Evolutionary conservation across 805 yeast genomes (phyloP), one percentile per base, ranked within the genome.

Genomic region (Yueomyces sp.): DNA sequence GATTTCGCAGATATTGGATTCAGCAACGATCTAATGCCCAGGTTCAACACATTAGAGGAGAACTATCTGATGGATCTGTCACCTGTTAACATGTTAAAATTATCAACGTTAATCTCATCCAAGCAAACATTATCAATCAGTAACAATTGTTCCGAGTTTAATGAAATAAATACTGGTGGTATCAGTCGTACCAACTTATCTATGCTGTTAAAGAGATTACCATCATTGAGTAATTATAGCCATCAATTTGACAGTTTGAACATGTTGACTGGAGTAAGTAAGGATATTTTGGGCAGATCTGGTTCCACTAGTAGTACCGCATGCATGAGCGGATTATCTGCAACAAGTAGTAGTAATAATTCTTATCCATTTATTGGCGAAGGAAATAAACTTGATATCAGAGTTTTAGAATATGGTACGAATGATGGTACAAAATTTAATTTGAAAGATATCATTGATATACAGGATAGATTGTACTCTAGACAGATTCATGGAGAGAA

Each of bases 71-170:
- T 53, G 28, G 75, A 76, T 42, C 67, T 81, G 19, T 73, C 83
- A 3, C 76, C 85, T 2, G 79, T 80, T 7, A 80, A 78, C 49
- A 72, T 79, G 70, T 67, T 78, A 56, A 72, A 81, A 53, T 68
- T 88, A 11, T 73, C 83, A 1, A 72, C 84, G 4, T 65, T 90
- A 46, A 74, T 77, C 40, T 76, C 81, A 12, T 78, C 90, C 2
- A 74, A 96, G 49, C 86, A 84, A 50, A 85, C 96, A 0, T 68
- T 90, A 47, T 30, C 33, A 30, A 9, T 6, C 9, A 30, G 6
- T 6, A 30, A 30, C 9, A 19, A 19, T 19, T 19, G 19, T 19
- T 19, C 19, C 19, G 19, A 19, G 19, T 19, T 19, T 19, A 31
- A 31, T 31, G 7, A 7, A 7, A 31, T 31, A 8, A 31, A 31